A percentile compares a stretch with the other conserved stretches of the same genome.
phyloP scores from a whole-genome alignment of 176 grass and related monocot species.

The Carex myosuroides region DNA sequence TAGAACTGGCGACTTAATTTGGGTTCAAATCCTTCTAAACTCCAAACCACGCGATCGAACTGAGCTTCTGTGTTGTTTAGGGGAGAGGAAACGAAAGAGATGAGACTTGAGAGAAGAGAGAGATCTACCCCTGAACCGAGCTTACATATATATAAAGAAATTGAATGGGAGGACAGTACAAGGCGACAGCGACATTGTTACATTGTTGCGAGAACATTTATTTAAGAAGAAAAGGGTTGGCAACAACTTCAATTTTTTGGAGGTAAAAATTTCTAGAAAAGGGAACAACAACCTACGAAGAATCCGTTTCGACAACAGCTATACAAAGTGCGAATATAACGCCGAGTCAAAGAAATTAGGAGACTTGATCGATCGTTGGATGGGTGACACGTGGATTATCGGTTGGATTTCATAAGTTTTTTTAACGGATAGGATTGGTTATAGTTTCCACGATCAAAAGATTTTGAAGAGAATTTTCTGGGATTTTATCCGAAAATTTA shows the following conservation, averaged over 20 bases:
- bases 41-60: background rate
- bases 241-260: background rate
- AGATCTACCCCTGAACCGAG: background rate
- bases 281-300: too few species aligned
- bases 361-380: background rate
- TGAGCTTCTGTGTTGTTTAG: background rate
- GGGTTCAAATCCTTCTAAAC: background rate
- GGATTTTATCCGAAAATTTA: constrained; percentile 9
- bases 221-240: background rate
- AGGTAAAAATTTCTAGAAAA: background rate
- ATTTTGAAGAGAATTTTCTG: background rate
- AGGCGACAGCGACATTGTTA: background rate
- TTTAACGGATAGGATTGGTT: background rate
- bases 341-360: background rate
- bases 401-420: background rate
- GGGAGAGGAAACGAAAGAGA: background rate
- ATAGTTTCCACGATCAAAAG: background rate
- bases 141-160: constrained; percentile 19
- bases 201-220: background rate
- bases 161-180: background rate
- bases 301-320: background rate
- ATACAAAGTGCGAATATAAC: background rate
- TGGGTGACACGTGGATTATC: constrained; percentile 2
- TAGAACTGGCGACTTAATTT: background rate
- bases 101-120: background rate